Evolutionary conservation across 2,329 filamentous ascomycete genomes (phyloP).

Genomic region (Nemania diffusa): DNA sequence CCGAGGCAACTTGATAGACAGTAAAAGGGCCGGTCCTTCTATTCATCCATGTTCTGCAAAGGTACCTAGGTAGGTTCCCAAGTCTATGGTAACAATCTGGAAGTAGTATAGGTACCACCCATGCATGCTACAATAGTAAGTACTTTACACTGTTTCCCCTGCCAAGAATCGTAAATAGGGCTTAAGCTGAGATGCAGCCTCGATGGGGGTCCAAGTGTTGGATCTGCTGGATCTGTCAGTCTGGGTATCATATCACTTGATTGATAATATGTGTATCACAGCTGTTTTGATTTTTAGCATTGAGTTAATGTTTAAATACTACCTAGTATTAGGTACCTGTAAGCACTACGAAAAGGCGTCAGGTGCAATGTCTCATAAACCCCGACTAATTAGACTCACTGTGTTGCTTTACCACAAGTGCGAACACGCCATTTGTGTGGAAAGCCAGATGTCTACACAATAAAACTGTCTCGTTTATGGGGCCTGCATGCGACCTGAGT

Average conservation of each 20-base stretch:
- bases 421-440: constrained; percentile 1
- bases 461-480: constrained; percentile 17
- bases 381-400: not conserved
- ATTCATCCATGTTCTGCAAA: not conserved
- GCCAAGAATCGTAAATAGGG: constrained; percentile 27
- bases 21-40: not conserved
- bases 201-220: constrained; percentile 10
- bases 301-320: not conserved
- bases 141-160: not conserved
- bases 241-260: not conserved
- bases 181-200: constrained; percentile 30
- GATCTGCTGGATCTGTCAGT: constrained; percentile 1
- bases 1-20: not conserved
- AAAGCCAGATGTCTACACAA: not conserved
- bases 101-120: not conserved
- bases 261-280: not conserved
- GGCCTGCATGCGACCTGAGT: not conserved
- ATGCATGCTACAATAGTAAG: too few species aligned
- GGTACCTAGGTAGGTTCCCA: too few species aligned
- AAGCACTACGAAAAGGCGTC: not conserved
- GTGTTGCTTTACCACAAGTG: constrained; percentile 21
- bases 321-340: not conserved
- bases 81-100: too few species aligned
- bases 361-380: not conserved
- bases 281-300: not conserved